Evolutionary conservation across 495 filamentous ascomycete genomes (phyloP).

Genomic region (Cetradonia linearis): DNA sequence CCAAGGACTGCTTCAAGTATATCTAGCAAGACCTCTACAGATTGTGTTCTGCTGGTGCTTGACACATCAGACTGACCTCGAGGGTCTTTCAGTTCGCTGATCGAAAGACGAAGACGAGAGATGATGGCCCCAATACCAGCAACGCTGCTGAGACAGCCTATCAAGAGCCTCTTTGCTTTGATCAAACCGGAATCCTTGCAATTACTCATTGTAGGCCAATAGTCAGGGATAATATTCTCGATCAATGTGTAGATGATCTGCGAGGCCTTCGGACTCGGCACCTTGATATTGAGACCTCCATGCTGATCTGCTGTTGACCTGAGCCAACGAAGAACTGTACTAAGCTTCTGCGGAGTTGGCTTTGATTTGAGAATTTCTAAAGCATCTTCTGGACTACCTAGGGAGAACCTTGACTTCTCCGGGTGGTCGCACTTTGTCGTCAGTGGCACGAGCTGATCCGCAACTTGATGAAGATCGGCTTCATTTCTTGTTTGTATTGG

Average conservation of each 20-base stretch:
- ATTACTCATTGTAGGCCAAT: slow-evolving; percentile 53
- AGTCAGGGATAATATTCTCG: slow-evolving; percentile 59
- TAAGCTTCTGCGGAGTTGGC: slow-evolving; percentile 51
- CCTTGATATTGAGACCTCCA: slow-evolving; percentile 46
- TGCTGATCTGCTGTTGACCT: slow-evolving; percentile 29
- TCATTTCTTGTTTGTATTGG: slow-evolving; percentile 34
- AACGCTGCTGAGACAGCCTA: slow-evolving; percentile 61
- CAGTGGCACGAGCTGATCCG: slow-evolving; percentile 3
- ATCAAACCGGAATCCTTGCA: slow-evolving; percentile 25
- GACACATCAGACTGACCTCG: slow-evolving; percentile 22
- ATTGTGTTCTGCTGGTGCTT: slow-evolving; percentile 5
- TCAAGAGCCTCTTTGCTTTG: slow-evolving; percentile 38
- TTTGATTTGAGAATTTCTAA: slow-evolving; percentile 53
- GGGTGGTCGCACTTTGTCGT: neutral
- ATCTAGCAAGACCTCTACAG: slow-evolving; percentile 31
- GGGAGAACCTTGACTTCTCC: neutral
- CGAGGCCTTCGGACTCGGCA: slow-evolving; percentile 53
- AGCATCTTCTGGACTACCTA: slow-evolving; percentile 40
- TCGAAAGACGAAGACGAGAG: slow-evolving; percentile 47
- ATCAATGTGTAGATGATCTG: slow-evolving; percentile 64
- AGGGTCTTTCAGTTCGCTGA: slow-evolving; percentile 36
- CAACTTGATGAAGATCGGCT: neutral
- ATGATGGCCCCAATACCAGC: slow-evolving; percentile 62
- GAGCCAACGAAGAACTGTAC: slow-evolving; percentile 44
- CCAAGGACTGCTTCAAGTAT: slow-evolving; percentile 47